Percentiles rank a stretch among this genome's conserved stretches.
These are phyloP conservation scores for Metschnikowia dekortorum DNA, from an alignment of 805 yeast species.

Conservation along the genomic window DNA sequence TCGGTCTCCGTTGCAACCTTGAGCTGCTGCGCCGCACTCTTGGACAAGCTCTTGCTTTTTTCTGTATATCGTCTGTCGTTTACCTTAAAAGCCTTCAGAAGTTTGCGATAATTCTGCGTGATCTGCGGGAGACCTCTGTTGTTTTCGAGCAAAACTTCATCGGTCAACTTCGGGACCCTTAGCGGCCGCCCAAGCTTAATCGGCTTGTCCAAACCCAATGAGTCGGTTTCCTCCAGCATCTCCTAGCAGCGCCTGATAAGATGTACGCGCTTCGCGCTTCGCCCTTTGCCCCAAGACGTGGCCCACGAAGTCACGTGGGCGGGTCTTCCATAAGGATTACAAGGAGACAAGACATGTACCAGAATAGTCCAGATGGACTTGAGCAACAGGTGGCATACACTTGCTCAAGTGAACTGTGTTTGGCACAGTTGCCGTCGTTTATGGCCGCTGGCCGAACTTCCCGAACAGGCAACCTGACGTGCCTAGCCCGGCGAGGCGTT, in stretches of 20 bases:
- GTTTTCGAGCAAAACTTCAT: slow-evolving; percentile 32
- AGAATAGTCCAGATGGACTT: too few relatives aligned
- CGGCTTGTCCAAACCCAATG: slow-evolving; percentile 33
- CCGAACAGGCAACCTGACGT: too few relatives aligned
- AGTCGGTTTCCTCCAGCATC: slow-evolving; percentile 17
- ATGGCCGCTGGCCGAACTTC: too few relatives aligned
- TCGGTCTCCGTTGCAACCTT: slow-evolving; percentile 31
- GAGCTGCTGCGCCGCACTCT: slow-evolving; percentile 14
- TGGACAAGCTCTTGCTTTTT: slow-evolving; percentile 15
- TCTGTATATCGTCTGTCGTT: slow-evolving; percentile 20
- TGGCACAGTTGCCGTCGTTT: too few relatives aligned
- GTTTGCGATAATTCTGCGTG: slow-evolving; percentile 26
- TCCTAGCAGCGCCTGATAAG: background rate
- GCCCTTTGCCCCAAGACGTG: background rate
- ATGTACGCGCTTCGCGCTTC: slow-evolving; percentile 2
- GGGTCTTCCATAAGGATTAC: too few relatives aligned
- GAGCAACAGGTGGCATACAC: too few relatives aligned
- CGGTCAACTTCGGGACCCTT: slow-evolving; percentile 35
- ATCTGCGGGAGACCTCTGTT: slow-evolving; percentile 32
- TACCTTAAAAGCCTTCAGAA: slow-evolving; percentile 22
- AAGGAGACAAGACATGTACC: too few relatives aligned
- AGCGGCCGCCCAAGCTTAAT: slow-evolving; percentile 29
- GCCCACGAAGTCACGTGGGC: background rate
- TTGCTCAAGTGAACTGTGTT: too few relatives aligned
- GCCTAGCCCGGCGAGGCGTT: too few relatives aligned